Percentiles rank a stretch among this genome's conserved stretches.
Conservation (phyloP, 2,329 filamentous ascomycete genomes). For the Calonectria pteridis region DNA sequence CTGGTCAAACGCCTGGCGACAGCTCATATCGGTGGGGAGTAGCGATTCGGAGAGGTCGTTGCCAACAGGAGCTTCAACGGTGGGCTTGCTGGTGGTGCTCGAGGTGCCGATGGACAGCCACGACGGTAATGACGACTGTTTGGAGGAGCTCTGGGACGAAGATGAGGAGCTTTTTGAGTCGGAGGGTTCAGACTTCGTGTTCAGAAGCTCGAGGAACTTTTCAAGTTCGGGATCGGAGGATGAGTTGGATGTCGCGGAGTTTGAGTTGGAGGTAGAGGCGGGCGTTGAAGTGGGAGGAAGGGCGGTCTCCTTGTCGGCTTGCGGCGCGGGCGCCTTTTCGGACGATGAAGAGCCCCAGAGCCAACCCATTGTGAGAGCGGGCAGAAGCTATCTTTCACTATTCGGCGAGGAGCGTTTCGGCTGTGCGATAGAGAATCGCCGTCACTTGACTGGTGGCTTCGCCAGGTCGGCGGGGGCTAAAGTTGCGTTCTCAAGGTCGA, state of each 20-base stretch:
- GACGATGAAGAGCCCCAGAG: constrained; percentile 64
- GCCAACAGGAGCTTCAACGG: constrained; percentile 43
- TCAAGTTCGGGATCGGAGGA: constrained; percentile 64
- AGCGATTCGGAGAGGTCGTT: constrained; percentile 73
- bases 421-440: neutral
- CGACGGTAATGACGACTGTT: constrained; percentile 46
- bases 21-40: constrained; percentile 87
- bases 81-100: constrained; percentile 29
- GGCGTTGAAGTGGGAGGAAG: constrained; percentile 36
- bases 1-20: constrained; percentile 89
- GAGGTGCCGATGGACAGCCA: constrained; percentile 51
- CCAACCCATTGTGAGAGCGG: constrained; percentile 68
- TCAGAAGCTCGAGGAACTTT: constrained; percentile 65
- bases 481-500: neutral
- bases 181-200: constrained; percentile 41
- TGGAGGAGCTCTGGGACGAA: constrained; percentile 37
- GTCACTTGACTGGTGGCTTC: neutral
- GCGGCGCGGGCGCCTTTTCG: constrained; percentile 43
- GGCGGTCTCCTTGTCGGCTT: constrained; percentile 39
- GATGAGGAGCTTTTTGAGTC: constrained; percentile 47
- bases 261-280: constrained; percentile 18
- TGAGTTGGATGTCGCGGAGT: constrained; percentile 38
- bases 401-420: neutral
- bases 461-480: neutral
- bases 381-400: constrained; percentile 10